Evolutionary conservation across 208 protist species (phyloP), one percentile per base, ranked within the genome.

Genomic region (Wallacemonas sp.): DNA sequence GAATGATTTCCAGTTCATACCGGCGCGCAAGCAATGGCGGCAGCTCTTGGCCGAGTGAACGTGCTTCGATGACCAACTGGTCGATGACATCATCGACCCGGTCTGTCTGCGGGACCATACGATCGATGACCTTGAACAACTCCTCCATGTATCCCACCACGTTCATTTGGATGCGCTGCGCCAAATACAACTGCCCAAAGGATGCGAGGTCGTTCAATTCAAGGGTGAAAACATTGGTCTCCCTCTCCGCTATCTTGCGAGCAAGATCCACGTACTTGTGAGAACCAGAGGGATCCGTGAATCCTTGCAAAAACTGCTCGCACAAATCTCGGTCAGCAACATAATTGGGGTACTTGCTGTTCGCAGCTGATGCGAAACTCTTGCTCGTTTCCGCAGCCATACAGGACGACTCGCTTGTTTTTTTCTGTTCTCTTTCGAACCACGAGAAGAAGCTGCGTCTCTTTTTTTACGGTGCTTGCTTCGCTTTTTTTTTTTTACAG

Each of bases 101-200:
- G 19, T 72, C 64, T 12, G 63, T 85, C 11, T 65, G 63, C 6
- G 85, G 85, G 64, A 94, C 83, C 27, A 88, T 29, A 19, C 80
- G 72, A 68, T 94, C 88, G 48, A 94, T 78, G 11, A 92, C 81
- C 34, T 73, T 72, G 66, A 82, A 90, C 19, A 94, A 48, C 60
- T 94, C 85, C 39, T 94, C 88, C 65, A 76, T 85, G 66, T 94
- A 94, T 4, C 85, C 85, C n/a, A 85, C 65, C 3, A 94, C 72
- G 72, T 94, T 94, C 88, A 92, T 92, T 57, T 94, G 85, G 57
- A 94, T 90, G 30, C 88, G 56, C 60, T 92, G 85, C 11, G 88
- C 85, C 11, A 94, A 65, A 65, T 94, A 82, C 29, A 89, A 52
- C 38, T 92, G 76, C 2, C 88, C 88, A 63, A 79, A 86, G n/a